Evolutionary conservation across 2,329 filamentous ascomycete genomes (phyloP).

Genomic region (Curvularia sp.): DNA sequence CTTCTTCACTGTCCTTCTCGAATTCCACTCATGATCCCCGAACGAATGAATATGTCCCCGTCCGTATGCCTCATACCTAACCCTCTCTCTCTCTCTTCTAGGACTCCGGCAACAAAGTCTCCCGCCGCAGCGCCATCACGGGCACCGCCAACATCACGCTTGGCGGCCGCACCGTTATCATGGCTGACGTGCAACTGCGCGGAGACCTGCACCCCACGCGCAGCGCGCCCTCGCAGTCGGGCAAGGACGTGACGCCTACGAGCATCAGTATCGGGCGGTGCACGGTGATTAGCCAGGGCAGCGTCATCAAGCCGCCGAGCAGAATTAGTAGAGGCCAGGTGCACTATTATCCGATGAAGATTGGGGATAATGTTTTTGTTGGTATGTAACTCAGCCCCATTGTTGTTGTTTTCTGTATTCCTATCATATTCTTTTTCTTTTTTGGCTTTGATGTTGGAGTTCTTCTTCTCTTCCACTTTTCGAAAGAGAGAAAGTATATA

Average conservation of each 20-base stretch:
- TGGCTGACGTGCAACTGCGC: slow-evolving; percentile 91
- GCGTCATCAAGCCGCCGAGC: slow-evolving; percentile 81
- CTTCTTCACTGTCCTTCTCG: background rate
- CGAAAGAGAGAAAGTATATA: too few relatives aligned
- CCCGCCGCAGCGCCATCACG: slow-evolving; percentile 86
- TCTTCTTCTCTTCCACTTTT: background rate
- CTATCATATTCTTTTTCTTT: background rate
- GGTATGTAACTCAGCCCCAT: slow-evolving; percentile 60
- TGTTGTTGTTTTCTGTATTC: background rate
- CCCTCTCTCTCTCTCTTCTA: slow-evolving; percentile 44
- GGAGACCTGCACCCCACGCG: slow-evolving; percentile 72
- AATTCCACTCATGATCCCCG: too few relatives aligned
- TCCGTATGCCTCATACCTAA: background rate
- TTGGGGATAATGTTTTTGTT: slow-evolving; percentile 94
- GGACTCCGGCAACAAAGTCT: slow-evolving; percentile 99
- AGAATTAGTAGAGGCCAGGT: slow-evolving; percentile 77
- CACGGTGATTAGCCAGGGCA: slow-evolving; percentile 82
- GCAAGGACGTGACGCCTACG: slow-evolving; percentile 45
- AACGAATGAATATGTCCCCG: too few relatives aligned
- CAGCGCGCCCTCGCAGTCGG: slow-evolving; percentile 42
- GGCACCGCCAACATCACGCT: slow-evolving; percentile 98
- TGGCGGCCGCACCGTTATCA: slow-evolving; percentile 91
- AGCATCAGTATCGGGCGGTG: slow-evolving; percentile 90
- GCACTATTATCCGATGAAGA: slow-evolving; percentile 86
- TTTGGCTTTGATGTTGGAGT: too few relatives aligned